Conservation (phyloP, 2,329 filamentous ascomycete genomes). For the Diaporthe vaccinii region DNA sequence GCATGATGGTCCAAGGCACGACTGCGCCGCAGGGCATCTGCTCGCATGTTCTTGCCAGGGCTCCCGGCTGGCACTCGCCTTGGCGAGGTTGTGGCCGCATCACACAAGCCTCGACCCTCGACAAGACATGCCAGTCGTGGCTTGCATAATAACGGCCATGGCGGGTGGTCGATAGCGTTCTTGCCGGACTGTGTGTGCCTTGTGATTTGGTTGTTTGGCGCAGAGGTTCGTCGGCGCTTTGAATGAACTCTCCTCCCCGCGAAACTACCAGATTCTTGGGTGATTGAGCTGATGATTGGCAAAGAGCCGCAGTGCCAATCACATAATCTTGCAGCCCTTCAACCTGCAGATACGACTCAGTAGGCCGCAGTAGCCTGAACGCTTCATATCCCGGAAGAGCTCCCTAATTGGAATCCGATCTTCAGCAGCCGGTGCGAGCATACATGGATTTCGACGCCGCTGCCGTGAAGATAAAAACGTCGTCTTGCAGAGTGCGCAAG, state of each 20-base stretch:
- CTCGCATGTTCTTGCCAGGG: slow-evolving; percentile 20
- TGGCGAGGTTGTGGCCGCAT: slow-evolving; percentile 23
- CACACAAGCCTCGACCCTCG: slow-evolving; percentile 4
- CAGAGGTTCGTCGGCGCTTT: slow-evolving; percentile 3
- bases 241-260: not conserved
- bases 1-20: slow-evolving; percentile 18
- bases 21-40: slow-evolving; percentile 21
- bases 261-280: not conserved
- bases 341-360: slow-evolving; percentile 34
- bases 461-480: slow-evolving; percentile 19
- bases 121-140: slow-evolving; percentile 13
- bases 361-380: slow-evolving; percentile 30
- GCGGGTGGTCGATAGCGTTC: slow-evolving; percentile 10
- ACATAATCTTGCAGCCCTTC: slow-evolving; percentile 27
- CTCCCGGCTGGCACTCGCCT: slow-evolving; percentile 15
- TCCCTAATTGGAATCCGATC: slow-evolving; percentile 19
- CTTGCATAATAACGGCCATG: slow-evolving; percentile 22
- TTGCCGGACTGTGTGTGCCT: not conserved
- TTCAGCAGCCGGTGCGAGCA: slow-evolving; percentile 5
- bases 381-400: not conserved
- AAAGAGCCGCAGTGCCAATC: slow-evolving; percentile 33
- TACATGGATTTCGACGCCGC: slow-evolving; percentile 32
- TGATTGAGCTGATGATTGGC: slow-evolving; percentile 19
- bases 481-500: slow-evolving; percentile 16
- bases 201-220: not conserved